Evolutionary conservation across 345 rosid species (phyloP), one percentile per base, ranked within the genome.

Genomic region (Turritis glabra): DNA sequence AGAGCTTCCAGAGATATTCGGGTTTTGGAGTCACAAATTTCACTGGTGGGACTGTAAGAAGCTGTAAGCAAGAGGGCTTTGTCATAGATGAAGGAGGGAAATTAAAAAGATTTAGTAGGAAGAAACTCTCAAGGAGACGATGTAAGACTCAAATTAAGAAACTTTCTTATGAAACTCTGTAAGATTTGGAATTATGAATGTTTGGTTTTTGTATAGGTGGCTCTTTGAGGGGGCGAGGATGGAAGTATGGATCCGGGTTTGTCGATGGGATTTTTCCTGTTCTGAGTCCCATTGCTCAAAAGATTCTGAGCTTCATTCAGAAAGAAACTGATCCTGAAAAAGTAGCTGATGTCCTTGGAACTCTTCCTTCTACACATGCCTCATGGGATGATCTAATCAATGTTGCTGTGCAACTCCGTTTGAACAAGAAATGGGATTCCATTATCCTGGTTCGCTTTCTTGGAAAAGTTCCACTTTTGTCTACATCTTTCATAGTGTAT

Each of bases 211-310:
- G 10, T 70, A 69, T 74, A 93, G 98, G 94, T 79, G 97, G 98
- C 26, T 82, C 96, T 74, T 83, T 93, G 72, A 91, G 90, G 27
- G 96, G 98, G 23, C 67, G 82, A 78, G 98, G 98, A 77, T 91
- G 97, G 98, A 91, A 93, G 74, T 93, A 93, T 25, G 97, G 97
- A 25, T 93, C 98, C 8, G 97, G 97, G 3, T 93, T 93, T 70
- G 98, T 91, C 0, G 97, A 93, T 83, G 97, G 97, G 48, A 84
- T 93, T 17, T 93, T 93, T 81, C 97, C 97, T 3, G 98, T 93
- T 27, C 61, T 91, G 64, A 88, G 96, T 60, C 92, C 97, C 53
- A 71, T 74, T 74, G 94, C 97, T 76, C 94, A 84, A 80, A 83
- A 85, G 69, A 85, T 93, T 69, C 80, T 88, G 40, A 71, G 72